Base-by-base conservation (phyloP, 495 filamentous ascomycete genomes). In the Penicillium egyptiacum region DNA sequence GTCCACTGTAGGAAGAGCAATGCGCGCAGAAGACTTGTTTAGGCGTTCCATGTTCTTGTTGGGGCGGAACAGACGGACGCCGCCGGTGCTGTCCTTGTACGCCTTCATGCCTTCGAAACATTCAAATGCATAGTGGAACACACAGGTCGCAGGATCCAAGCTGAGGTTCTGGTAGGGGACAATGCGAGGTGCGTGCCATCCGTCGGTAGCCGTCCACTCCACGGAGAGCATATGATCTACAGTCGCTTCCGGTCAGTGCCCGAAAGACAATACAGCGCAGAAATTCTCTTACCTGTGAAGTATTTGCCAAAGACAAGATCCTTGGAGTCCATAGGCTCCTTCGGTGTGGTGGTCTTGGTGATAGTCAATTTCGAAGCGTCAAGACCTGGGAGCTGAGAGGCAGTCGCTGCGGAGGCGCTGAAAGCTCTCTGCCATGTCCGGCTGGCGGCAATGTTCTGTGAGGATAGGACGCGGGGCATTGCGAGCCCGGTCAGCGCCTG, bases 51-150 rank as follows among this genome's bases (percentile, higher is more conserved):
- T 97, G 78, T 98, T 98, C 79, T 86, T 91, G 73, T 94, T 86
- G 0, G 94, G 94, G n/a, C 94, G 85, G 82, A 98, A 98, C 20
- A 98, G 75, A 17, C 91, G 86, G 56, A 93, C 83, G 43, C 85
- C 66, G 48, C 90, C 90, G 14, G 81, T 71, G 47, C 72, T 79
- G 74, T 94, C 89, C 68, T 88, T 90, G 80, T 98, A 98, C 33
- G 95, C 95, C 76, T 98, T 98, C 92, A 98, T 95, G 58, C 94
- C 94, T 74, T 98, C 94, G 75, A 98, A 98, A 70, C 87, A 90
- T 70, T 92, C 89, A 67, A 98, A 98, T 39, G 89, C 94, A 73
- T 98, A 98, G 82, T 98, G 94, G 77, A 98, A 92, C 43, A 97
- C 94, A 78, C 92, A 98, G 42, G 91, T 92, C 6, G 94, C 91